A percentile compares a stretch with the other conserved stretches of the same genome.
Conservation (phyloP, 768 basidiomycete species). For the Mycena alexandri region DNA sequence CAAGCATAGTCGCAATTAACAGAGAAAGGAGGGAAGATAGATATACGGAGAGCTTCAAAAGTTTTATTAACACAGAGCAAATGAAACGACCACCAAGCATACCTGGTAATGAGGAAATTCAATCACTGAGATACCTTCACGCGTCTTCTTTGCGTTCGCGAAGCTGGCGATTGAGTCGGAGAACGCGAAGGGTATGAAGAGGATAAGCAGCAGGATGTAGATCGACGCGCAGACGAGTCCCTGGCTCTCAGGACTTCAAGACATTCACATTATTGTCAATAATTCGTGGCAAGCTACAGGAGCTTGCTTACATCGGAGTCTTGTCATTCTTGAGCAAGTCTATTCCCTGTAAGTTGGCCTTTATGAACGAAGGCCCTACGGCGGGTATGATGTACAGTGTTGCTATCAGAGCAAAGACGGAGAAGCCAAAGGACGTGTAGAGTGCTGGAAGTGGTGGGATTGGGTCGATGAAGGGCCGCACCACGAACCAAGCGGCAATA, state of each 20-base stretch:
- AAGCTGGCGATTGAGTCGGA: slow-evolving; percentile 73
- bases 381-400: slow-evolving; percentile 86
- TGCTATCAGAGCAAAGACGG: slow-evolving; percentile 83
- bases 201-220: slow-evolving; percentile 87
- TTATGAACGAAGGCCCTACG: slow-evolving; percentile 83
- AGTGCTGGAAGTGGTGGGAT: slow-evolving; percentile 78
- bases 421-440: slow-evolving; percentile 85
- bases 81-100: slow-evolving; percentile 37
- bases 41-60: slow-evolving; percentile 86
- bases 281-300: slow-evolving; percentile 16
- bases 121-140: slow-evolving; percentile 73
- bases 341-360: slow-evolving; percentile 84
- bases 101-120: slow-evolving; percentile 88
- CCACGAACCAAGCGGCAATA: slow-evolving; percentile 78
- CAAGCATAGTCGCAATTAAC: slow-evolving; percentile 92
- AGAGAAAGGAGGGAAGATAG: slow-evolving; percentile 93
- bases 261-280: slow-evolving; percentile 20
- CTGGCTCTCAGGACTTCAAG: slow-evolving; percentile 88
- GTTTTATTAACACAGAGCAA: slow-evolving; percentile 2
- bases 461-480: slow-evolving; percentile 79
- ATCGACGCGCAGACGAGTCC: slow-evolving; percentile 92
- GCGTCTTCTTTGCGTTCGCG: slow-evolving; percentile 54
- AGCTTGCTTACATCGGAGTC: slow-evolving; percentile 67
- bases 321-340: slow-evolving; percentile 89
- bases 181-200: slow-evolving; percentile 97